Percentiles rank a stretch among this genome's conserved stretches.
Evolutionary conservation across 805 yeast species (phyloP).

Genomic region (Yamadazyma sp.): DNA sequence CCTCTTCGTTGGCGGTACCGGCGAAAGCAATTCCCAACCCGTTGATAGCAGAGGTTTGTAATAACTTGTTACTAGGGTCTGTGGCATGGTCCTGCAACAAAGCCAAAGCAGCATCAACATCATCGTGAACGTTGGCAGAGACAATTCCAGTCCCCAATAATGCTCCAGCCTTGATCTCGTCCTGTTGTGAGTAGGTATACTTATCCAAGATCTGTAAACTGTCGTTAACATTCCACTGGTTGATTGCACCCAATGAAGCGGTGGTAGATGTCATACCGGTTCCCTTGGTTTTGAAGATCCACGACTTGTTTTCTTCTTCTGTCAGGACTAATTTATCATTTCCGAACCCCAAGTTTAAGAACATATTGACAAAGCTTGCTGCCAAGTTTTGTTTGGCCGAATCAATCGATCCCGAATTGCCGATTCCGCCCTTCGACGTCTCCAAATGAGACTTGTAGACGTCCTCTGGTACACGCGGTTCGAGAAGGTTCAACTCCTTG

Average conservation of each 20-base stretch:
- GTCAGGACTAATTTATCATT: constrained; percentile 77
- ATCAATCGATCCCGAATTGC: constrained; percentile 60
- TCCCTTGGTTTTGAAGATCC: constrained; percentile 92
- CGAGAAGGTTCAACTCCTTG: constrained; percentile 82
- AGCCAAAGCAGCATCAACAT: constrained; percentile 88
- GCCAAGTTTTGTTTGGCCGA: constrained; percentile 96
- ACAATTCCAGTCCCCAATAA: constrained; percentile 91
- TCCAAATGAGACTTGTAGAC: constrained; percentile 90
- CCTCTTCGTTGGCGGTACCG: constrained; percentile 86
- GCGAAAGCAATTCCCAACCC: constrained; percentile 96
- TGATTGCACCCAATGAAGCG: constrained; percentile 85
- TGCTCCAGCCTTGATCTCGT: constrained; percentile 94
- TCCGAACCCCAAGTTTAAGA: constrained; percentile 88
- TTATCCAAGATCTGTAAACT: constrained; percentile 90
- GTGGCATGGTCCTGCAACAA: constrained; percentile 80
- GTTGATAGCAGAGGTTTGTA: constrained; percentile 78
- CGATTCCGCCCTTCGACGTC: constrained; percentile 56
- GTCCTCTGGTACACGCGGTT: constrained; percentile 93
- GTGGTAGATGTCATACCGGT: constrained; percentile 89
- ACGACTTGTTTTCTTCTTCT: constrained; percentile 67
- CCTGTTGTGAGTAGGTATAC: constrained; percentile 80
- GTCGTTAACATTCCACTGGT: constrained; percentile 87
- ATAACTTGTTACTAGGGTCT: constrained; percentile 53
- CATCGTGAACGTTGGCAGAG: constrained; percentile 92
- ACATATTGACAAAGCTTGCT: constrained; percentile 89